A percentile compares a stretch with the other conserved stretches of the same genome.
phyloP scores from a whole-genome alignment of 176 grass and related monocot genomes.

The Musa acuminata region DNA sequence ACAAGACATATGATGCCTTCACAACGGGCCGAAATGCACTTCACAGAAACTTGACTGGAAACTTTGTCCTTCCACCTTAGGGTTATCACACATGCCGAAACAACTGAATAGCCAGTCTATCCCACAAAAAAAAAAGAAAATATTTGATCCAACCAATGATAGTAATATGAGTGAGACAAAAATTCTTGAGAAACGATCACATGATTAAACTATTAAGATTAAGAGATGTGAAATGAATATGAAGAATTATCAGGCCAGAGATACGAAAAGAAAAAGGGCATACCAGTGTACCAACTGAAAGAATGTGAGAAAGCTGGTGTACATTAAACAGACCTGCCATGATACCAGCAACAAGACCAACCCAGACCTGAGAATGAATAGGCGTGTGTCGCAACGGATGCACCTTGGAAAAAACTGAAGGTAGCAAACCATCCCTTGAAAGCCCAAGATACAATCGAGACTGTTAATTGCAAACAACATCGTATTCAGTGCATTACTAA shows the following conservation, averaged over 20 bases:
- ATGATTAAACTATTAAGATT: background rate
- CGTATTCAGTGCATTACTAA: background rate
- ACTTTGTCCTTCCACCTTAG: constrained; percentile 74
- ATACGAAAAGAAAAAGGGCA: constrained; percentile 4
- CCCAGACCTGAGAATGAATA: constrained; percentile 94
- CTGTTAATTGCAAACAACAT: constrained; percentile 35
- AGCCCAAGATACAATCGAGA: constrained; percentile 96
- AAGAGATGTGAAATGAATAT: background rate
- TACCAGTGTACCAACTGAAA: constrained; percentile 96
- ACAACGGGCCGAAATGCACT: constrained; percentile 49
- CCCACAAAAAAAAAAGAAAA: background rate
- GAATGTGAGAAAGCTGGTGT: constrained; percentile 80
- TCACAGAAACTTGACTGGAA: constrained; percentile 31
- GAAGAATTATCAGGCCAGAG: background rate
- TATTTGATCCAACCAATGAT: background rate
- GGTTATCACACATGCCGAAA: constrained; percentile 90
- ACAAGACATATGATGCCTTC: constrained; percentile 75
- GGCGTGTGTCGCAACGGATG: constrained; percentile 75
- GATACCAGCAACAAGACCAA: constrained; percentile 74
- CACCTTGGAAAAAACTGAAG: constrained; percentile 66
- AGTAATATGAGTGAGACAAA: background rate
- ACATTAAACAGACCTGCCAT: constrained; percentile 89
- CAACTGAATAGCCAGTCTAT: constrained; percentile 96
- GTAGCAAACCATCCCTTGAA: constrained; percentile 90
- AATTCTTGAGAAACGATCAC: background rate